Conservation (phyloP, 2,329 filamentous ascomycete species). For the Penicillium sp. region DNA sequence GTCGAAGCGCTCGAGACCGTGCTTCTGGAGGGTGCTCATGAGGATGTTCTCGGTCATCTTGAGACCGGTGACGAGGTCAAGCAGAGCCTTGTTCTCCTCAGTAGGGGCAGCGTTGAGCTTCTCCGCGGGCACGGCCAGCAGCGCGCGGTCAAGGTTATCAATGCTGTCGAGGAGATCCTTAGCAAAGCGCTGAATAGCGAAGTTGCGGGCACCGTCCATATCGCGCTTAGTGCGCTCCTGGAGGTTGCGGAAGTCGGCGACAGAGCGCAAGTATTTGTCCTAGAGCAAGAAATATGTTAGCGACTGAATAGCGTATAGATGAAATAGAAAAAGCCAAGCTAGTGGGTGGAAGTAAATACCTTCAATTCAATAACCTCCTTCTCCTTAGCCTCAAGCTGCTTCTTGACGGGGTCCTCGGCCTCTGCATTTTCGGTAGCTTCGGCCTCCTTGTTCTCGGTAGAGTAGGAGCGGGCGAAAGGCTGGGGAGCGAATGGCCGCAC, state of each 20-base stretch:
- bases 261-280: slow-evolving; percentile 92
- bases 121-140: slow-evolving; percentile 73
- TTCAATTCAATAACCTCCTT: slow-evolving; percentile 79
- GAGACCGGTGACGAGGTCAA: slow-evolving; percentile 80
- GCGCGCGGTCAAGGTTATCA: slow-evolving; percentile 94
- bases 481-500: slow-evolving; percentile 35
- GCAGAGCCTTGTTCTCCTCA: slow-evolving; percentile 67
- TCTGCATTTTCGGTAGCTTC: slow-evolving; percentile 43
- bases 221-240: slow-evolving; percentile 93
- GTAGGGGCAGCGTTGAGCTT: slow-evolving; percentile 62
- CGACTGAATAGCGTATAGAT: background rate
- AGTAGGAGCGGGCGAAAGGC: slow-evolving; percentile 42
- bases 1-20: slow-evolving; percentile 87
- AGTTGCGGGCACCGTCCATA: slow-evolving; percentile 81
- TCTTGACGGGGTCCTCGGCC: slow-evolving; percentile 53
- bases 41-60: slow-evolving; percentile 94
- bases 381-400: slow-evolving; percentile 70
- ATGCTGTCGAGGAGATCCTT: slow-evolving; percentile 92
- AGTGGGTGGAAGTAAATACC: slow-evolving; percentile 52
- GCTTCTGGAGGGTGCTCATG: slow-evolving; percentile 85
- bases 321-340: background rate
- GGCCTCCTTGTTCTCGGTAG: slow-evolving; percentile 46
- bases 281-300: slow-evolving; percentile 37
- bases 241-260: slow-evolving; percentile 97
- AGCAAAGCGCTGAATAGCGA: slow-evolving; percentile 91